Evolutionary conservation across 2,329 filamentous ascomycete species (phyloP), one percentile per base, ranked within the genome.

Genomic region (Sclerotinia subarctica): DNA sequence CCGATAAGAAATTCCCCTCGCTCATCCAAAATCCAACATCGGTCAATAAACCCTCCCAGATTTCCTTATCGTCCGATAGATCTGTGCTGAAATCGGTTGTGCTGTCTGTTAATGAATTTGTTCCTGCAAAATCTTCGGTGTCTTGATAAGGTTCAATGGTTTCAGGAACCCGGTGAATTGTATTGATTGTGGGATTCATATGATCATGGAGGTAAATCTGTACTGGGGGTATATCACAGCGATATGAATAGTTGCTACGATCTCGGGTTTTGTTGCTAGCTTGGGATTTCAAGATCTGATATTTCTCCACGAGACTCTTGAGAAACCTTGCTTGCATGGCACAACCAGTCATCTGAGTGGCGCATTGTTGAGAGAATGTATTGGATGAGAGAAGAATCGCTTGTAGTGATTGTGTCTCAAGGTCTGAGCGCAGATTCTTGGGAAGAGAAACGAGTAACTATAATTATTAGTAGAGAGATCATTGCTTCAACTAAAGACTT

Each of bases 241-340:
- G 51, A 57, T 35, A 24, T 4, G 35, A 26, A 19, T 57, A 26
- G 11, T 32, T 32, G 3, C 24, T 26, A 19, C 10, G 35, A 32
- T 65, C 24, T 65, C 49, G 29, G 57, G 7, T n/a, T 29, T 29
- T 24, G 35, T 52, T 54, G 17, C 51, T 51, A 19, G 44, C 42
- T 24, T 68, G 60, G 3, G 51, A 64, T 47, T 70, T 63, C 17
- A 69, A 49, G 5, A 19, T 57, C 46, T 70, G 64, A n/a, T 73
- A 74, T 51, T 72, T 70, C 17, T 67, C 57, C 44, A 71, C 57
- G 11, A 77, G 69, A 38, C 72, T 77, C 26, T 70, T 65, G 2
- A 79, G 70, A 46, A 79, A 79, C 13, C 70, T 70, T 13, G 78
- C 73, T 69, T 79, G 78, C 11, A 79, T 71, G 3, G 74, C 75